These are phyloP conservation scores for Syzygium aqueum DNA, from an alignment of 345 rosid species.

Conservation along the genomic window DNA sequence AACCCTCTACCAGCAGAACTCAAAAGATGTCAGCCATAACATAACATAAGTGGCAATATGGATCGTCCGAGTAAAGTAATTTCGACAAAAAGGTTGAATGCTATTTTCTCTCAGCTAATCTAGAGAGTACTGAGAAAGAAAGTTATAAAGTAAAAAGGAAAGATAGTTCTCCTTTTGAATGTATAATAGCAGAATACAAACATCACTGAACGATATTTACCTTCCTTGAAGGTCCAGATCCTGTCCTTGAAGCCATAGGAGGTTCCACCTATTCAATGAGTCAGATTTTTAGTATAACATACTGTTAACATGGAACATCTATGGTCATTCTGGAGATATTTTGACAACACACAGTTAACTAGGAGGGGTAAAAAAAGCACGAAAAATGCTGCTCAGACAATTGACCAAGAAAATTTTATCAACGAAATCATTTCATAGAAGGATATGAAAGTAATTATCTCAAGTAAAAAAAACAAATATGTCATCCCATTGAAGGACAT, in stretches of 20 bases:
- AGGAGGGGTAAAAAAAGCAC: background rate
- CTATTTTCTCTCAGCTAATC: background rate
- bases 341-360: background rate
- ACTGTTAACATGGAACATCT: background rate
- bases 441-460: background rate
- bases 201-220: slow-evolving; percentile 16
- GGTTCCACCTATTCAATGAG: slow-evolving; percentile 1
- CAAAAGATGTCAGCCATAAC: background rate
- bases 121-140: background rate
- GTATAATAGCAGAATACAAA: background rate
- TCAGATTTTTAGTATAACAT: background rate
- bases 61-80: background rate
- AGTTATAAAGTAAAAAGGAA: background rate
- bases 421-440: background rate
- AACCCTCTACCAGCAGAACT: background rate
- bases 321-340: background rate
- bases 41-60: background rate
- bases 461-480: background rate
- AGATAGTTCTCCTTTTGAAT: background rate
- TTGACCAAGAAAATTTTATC: background rate
- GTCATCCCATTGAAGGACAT: background rate
- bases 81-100: background rate
- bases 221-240: slow-evolving; percentile 78
- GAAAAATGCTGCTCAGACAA: background rate
- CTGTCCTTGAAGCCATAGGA: slow-evolving; percentile 31